Evolutionary conservation across 768 basidiomycete species (phyloP).

Genomic region (Podaxis pistillaris): DNA sequence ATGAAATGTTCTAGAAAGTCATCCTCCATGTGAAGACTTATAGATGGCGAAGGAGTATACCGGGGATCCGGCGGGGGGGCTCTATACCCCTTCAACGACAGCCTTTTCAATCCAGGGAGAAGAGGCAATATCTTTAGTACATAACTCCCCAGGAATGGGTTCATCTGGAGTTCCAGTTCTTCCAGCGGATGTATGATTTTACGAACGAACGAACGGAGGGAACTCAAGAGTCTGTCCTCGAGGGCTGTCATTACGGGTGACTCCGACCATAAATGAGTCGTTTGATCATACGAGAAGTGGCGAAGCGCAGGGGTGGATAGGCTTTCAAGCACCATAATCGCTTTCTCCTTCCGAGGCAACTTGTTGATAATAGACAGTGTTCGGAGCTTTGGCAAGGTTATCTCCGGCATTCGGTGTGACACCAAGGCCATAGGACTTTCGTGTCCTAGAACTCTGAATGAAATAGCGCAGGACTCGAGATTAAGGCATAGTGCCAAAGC

Average conservation of each 20-base stretch:
- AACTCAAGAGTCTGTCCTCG: not conserved
- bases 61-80: not conserved
- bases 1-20: not conserved
- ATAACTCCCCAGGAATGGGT: not conserved
- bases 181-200: not conserved
- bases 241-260: not conserved
- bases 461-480: not conserved
- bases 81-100: not conserved
- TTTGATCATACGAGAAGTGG: not conserved
- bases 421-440: not conserved
- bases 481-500: not conserved
- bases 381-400: not conserved
- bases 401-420: not conserved
- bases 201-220: not conserved
- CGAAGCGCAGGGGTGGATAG: not conserved
- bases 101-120: not conserved
- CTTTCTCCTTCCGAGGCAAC: not conserved
- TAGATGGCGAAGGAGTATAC: not conserved
- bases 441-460: not conserved
- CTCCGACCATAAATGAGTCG: not conserved
- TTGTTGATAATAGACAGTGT: not conserved
- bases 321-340: not conserved
- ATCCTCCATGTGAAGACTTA: not conserved
- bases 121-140: not conserved
- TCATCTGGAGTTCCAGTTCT: not conserved